Conservation (phyloP, 2,329 filamentous ascomycete species). For the Aspergillus caelatus region DNA sequence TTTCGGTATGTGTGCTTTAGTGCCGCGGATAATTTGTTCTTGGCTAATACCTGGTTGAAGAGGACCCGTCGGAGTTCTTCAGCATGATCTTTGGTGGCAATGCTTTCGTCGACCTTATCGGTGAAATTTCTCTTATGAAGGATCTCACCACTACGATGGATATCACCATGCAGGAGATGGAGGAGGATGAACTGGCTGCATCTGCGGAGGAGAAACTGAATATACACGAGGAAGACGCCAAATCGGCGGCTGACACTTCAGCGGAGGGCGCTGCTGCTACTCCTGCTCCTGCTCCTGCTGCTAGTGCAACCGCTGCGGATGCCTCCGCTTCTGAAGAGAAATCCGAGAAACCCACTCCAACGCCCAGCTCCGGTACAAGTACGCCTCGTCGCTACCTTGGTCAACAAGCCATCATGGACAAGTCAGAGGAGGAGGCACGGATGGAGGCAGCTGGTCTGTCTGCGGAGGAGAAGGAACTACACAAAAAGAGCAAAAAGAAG, state of each 20-base stretch:
- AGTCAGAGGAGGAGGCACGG: slow-evolving; percentile 75
- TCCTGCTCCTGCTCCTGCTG: slow-evolving; percentile 51
- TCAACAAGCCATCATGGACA: slow-evolving; percentile 85
- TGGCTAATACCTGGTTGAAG: slow-evolving; percentile 38
- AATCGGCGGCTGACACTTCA: slow-evolving; percentile 43
- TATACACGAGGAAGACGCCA: slow-evolving; percentile 49
- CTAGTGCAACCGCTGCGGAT: slow-evolving; percentile 39
- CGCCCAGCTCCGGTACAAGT: slow-evolving; percentile 43
- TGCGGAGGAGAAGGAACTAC: slow-evolving; percentile 73
- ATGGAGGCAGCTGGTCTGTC: slow-evolving; percentile 67
- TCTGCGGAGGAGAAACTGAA: slow-evolving; percentile 53
- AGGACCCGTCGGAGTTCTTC: slow-evolving; percentile 97
- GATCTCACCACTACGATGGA: slow-evolving; percentile 98
- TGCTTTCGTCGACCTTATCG: slow-evolving; percentile 93
- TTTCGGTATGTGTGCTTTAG: slow-evolving; percentile 63
- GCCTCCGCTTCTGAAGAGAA: slow-evolving; percentile 30
- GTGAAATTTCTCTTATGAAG: slow-evolving; percentile 98
- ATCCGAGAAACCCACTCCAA: slow-evolving; percentile 29
- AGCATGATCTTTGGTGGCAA: slow-evolving; percentile 97
- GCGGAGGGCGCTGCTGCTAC: slow-evolving; percentile 19
- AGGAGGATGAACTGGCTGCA: slow-evolving; percentile 66
- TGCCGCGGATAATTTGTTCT: not conserved
- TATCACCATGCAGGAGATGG: slow-evolving; percentile 82
- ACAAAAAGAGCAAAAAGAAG: slow-evolving; percentile 88
- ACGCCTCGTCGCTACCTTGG: slow-evolving; percentile 64